These are phyloP conservation scores for Rhizopogon rudus DNA, from an alignment of 768 basidiomycete genomes.

Conservation along the genomic window DNA sequence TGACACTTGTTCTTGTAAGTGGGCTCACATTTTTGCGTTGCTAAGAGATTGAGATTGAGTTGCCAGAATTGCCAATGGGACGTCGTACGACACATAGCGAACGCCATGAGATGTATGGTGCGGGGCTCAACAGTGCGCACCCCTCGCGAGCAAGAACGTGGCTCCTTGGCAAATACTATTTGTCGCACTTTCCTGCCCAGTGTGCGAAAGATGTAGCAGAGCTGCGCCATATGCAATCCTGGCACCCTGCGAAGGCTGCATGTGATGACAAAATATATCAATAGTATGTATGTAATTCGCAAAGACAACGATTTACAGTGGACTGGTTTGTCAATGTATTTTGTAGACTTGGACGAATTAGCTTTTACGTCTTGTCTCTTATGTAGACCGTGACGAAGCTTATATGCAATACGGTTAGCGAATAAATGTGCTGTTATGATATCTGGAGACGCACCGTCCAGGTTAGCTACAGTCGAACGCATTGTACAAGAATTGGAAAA, in stretches of 20 bases:
- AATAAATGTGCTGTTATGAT: background rate
- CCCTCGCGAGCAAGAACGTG: background rate
- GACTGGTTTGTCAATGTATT: too few species aligned
- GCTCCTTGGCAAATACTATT: background rate
- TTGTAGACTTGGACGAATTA: too few species aligned
- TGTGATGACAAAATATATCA: background rate
- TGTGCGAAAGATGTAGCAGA: too few species aligned
- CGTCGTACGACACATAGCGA: background rate
- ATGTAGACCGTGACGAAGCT: background rate
- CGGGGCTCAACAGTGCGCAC: too few species aligned
- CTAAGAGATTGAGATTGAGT: background rate
- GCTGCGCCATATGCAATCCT: background rate
- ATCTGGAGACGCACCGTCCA: background rate
- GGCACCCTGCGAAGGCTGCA: background rate
- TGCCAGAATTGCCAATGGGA: background rate
- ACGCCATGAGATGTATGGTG: background rate
- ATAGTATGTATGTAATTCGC: too few species aligned
- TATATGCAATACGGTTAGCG: background rate
- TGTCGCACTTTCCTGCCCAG: too few species aligned
- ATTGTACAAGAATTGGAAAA: background rate
- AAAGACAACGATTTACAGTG: too few species aligned
- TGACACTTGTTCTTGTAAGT: background rate
- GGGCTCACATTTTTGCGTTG: background rate
- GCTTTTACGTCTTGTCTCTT: background rate
- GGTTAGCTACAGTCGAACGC: background rate